A percentile compares a stretch with the other conserved stretches of the same genome.
phyloP scores from a whole-genome alignment of 768 basidiomycete genomes.

The Guyanaporus albipodus region DNA sequence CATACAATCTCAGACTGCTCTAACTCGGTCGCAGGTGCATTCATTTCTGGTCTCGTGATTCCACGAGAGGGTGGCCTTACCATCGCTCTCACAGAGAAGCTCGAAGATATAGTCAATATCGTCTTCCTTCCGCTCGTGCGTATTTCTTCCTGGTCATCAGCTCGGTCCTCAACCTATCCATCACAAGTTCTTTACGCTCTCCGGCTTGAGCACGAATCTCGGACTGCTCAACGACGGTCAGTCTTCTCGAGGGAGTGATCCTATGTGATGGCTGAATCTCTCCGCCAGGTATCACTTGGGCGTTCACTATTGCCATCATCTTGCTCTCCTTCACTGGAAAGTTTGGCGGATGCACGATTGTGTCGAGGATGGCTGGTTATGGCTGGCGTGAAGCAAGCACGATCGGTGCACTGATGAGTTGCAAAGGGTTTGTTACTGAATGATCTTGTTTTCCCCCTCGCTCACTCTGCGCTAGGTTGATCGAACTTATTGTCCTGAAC shows the following conservation, averaged over 20 bases:
- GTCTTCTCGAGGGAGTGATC: neutral
- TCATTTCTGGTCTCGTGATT: conserved; percentile 75
- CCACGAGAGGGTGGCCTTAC: conserved; percentile 87
- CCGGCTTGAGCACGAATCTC: conserved; percentile 86
- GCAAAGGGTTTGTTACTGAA: conserved; percentile 65
- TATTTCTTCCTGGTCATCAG: neutral
- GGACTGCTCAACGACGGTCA: conserved; percentile 74
- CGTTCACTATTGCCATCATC: conserved; percentile 77
- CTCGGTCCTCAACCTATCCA: neutral
- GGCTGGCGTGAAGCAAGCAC: conserved; percentile 76
- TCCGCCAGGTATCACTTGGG: conserved; percentile 73
- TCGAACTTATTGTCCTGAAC: conserved; percentile 95
- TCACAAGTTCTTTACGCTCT: conserved; percentile 82
- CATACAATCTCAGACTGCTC: neutral
- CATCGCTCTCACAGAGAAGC: conserved; percentile 84
- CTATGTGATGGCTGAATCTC: neutral
- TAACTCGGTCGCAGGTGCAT: conserved; percentile 51
- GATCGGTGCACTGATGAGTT: conserved; percentile 91
- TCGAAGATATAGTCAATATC: conserved; percentile 93
- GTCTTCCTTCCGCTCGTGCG: conserved; percentile 81
- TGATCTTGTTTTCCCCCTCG: neutral
- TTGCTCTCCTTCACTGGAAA: conserved; percentile 80
- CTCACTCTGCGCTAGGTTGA: no score
- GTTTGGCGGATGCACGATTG: conserved; percentile 78
- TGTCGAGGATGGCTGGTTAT: conserved; percentile 67